A percentile compares a stretch with the other conserved stretches of the same genome.
Conservation (phyloP, 768 basidiomycete genomes). For the Glaciozyma antarctica region DNA sequence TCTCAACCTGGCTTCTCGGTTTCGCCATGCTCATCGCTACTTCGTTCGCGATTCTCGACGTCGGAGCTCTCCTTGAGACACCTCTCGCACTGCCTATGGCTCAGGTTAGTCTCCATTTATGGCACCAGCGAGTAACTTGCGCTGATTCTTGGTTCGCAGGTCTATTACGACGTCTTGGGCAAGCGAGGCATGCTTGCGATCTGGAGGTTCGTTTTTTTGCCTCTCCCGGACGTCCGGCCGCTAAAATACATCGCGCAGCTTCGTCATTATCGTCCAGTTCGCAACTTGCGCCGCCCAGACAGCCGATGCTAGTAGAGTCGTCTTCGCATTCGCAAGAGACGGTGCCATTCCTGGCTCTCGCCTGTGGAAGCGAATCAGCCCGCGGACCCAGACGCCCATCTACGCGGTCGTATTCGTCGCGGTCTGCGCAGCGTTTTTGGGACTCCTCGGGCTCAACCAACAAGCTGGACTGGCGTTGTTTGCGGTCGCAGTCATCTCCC, state of each 20-base stretch:
- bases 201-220: constrained; percentile 49
- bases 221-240: too few relatives aligned
- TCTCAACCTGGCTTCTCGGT: constrained; percentile 51
- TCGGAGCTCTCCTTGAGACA: constrained; percentile 47
- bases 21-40: constrained; percentile 60
- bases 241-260: constrained; percentile 33
- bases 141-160: constrained; percentile 46
- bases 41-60: constrained; percentile 55
- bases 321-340: neutral
- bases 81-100: constrained; percentile 48
- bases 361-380: neutral
- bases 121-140: too few relatives aligned
- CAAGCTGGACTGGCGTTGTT: neutral
- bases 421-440: neutral
- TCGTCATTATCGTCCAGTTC: constrained; percentile 61
- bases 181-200: constrained; percentile 62
- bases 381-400: neutral
- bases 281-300: constrained; percentile 65
- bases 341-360: neutral
- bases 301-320: constrained; percentile 52
- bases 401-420: neutral
- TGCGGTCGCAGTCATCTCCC: neutral
- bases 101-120: too few relatives aligned
- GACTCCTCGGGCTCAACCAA: neutral
- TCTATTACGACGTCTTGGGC: constrained; percentile 57